phyloP scores from a whole-genome alignment of 495 filamentous ascomycete genomes.

The Xylaria venustula region DNA sequence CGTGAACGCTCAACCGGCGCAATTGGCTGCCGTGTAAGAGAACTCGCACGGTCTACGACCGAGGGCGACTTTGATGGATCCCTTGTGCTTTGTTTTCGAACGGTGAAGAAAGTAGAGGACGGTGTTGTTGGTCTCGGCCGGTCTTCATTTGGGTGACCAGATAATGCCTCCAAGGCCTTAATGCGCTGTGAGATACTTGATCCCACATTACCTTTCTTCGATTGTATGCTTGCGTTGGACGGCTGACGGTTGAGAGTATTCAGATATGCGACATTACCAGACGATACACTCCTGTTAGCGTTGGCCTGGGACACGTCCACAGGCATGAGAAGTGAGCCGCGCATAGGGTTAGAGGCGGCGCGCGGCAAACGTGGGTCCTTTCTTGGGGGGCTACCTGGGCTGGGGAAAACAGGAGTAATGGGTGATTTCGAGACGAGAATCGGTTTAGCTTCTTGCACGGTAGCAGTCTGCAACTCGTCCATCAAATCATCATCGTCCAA shows the following conservation, averaged over 20 bases:
- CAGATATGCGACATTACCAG: slow-evolving; percentile 42
- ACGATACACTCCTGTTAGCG: slow-evolving; percentile 46
- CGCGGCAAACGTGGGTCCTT: slow-evolving; percentile 34
- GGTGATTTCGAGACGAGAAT: slow-evolving; percentile 84
- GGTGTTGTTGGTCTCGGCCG: slow-evolving; percentile 42
- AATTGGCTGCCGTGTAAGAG: slow-evolving; percentile 33
- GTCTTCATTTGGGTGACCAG: slow-evolving; percentile 34
- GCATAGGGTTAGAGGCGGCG: slow-evolving; percentile 50
- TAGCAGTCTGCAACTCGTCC: slow-evolving; percentile 83
- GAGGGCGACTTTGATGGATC: slow-evolving; percentile 46
- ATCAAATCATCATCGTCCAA: slow-evolving; percentile 81
- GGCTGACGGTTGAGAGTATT: slow-evolving; percentile 47
- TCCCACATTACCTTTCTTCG: slow-evolving; percentile 79
- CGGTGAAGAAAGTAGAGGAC: slow-evolving; percentile 51
- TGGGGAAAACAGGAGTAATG: slow-evolving; percentile 62
- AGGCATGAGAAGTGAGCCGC: slow-evolving; percentile 38
- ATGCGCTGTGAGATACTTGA: slow-evolving; percentile 88
- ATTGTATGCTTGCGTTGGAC: slow-evolving; percentile 43
- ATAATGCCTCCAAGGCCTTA: slow-evolving; percentile 79
- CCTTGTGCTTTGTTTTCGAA: slow-evolving; percentile 44
- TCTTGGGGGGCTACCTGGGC: slow-evolving; percentile 29
- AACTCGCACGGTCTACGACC: slow-evolving; percentile 41
- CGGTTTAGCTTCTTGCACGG: slow-evolving; percentile 78
- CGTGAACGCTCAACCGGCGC: slow-evolving; percentile 42
- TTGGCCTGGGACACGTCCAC: slow-evolving; percentile 33